These are phyloP conservation scores for Tuber aestivum DNA, from an alignment of 495 filamentous ascomycete species.

Conservation along the genomic window DNA sequence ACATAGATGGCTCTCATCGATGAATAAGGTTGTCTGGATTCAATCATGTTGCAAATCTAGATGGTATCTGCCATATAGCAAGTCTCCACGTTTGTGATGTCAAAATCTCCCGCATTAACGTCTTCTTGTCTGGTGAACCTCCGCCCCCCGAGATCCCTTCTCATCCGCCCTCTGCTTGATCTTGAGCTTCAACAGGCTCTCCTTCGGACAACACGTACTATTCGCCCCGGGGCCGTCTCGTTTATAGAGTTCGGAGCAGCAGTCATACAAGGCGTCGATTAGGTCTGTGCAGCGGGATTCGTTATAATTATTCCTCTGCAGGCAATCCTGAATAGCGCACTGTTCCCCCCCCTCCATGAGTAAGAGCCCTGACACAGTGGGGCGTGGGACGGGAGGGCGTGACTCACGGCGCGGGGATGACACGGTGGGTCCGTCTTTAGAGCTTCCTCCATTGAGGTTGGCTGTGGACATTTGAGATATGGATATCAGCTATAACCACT, in stretches of 20 bases:
- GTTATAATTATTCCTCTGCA: slow-evolving; percentile 76
- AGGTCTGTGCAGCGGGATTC: slow-evolving; percentile 75
- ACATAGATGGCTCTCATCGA: slow-evolving; percentile 2
- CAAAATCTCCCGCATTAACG: slow-evolving; percentile 19
- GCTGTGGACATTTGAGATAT: slow-evolving; percentile 29
- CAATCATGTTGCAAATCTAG: slow-evolving; percentile 3
- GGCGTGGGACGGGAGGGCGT: slow-evolving; percentile 53
- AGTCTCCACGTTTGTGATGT: background rate
- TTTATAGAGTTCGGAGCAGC: slow-evolving; percentile 84
- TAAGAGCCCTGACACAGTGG: slow-evolving; percentile 13
- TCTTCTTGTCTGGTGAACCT: slow-evolving; percentile 22
- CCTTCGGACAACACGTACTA: slow-evolving; percentile 79
- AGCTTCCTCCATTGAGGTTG: slow-evolving; percentile 59
- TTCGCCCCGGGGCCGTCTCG: slow-evolving; percentile 66
- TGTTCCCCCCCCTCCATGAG: slow-evolving; percentile 11
- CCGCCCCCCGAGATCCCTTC: slow-evolving; percentile 23
- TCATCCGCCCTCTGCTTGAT: slow-evolving; percentile 70
- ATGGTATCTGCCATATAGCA: background rate
- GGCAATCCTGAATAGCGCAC: slow-evolving; percentile 58
- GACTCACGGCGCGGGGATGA: slow-evolving; percentile 76
- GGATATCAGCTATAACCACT: slow-evolving; percentile 24
- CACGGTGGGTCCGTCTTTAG: slow-evolving; percentile 72
- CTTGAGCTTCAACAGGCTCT: slow-evolving; percentile 69
- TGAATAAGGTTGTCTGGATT: slow-evolving; percentile 4
- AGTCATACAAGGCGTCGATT: slow-evolving; percentile 90